Percentiles rank a stretch among this genome's conserved stretches.
phyloP scores from a whole-genome alignment of 208 protist genomes.

The Acanthamoeba sp. region DNA sequence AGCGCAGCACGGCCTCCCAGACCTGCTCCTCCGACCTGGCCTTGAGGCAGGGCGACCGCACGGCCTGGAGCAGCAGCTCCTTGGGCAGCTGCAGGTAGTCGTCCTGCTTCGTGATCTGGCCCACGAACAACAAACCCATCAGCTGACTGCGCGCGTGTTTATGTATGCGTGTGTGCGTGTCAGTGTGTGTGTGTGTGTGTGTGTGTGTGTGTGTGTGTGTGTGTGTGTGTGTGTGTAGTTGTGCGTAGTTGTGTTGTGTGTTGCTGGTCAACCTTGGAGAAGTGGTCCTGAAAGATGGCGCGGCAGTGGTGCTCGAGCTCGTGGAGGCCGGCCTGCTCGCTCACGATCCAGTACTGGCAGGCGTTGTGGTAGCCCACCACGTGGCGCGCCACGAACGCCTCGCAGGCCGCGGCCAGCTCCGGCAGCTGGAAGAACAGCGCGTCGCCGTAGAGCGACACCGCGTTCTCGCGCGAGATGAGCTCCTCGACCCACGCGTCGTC shows the following conservation, averaged over 20 bases:
- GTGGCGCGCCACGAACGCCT: background rate
- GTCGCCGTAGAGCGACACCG: background rate
- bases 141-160: background rate
- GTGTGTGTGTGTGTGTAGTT: background rate
- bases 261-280: background rate
- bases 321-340: background rate
- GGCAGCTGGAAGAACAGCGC: slow-evolving; percentile 33
- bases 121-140: background rate
- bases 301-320: background rate
- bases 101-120: background rate
- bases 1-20: slow-evolving; percentile 4
- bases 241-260: background rate
- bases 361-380: slow-evolving; percentile 11
- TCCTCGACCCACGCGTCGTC: background rate
- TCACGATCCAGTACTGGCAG: background rate
- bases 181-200: background rate
- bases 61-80: slow-evolving; percentile 5
- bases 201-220: background rate
- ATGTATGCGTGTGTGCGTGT: too few species aligned
- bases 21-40: background rate
- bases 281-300: slow-evolving; percentile 30
- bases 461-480: background rate
- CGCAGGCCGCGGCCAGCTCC: background rate
- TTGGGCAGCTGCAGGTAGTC: background rate
- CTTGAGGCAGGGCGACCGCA: slow-evolving; percentile 5